Conservation (phyloP, 1,284 basidiomycete genomes). For the Ustilago esculenta region DNA sequence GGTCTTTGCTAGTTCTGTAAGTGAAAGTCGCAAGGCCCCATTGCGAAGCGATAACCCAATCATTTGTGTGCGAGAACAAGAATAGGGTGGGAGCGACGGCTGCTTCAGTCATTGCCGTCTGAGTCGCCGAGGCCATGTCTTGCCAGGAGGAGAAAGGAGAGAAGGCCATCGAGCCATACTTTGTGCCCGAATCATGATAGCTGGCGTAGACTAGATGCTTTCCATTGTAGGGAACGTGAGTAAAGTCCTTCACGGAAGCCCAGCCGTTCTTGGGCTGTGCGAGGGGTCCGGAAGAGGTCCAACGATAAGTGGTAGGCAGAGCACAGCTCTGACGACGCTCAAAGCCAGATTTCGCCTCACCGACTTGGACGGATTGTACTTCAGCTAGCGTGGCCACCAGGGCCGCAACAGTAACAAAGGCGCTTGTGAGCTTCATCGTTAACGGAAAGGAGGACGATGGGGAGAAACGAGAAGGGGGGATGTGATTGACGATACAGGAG, state of each 20-base stretch:
- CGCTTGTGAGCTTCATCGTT: constrained; percentile 18
- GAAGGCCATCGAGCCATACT: constrained; percentile 38
- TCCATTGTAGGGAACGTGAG: constrained; percentile 37
- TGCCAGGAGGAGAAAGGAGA: constrained; percentile 23
- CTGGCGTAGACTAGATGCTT: constrained; percentile 29
- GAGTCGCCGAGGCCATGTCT: constrained; percentile 27
- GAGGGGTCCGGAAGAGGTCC: constrained; percentile 26
- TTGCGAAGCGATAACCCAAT: constrained; percentile 27
- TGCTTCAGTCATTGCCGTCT: constrained; percentile 10
- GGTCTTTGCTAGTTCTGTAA: constrained; percentile 20
- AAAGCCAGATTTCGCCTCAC: background rate
- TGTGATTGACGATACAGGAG: no score
- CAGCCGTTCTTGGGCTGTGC: constrained; percentile 26
- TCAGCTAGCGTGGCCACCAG: constrained; percentile 22
- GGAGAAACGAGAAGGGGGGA: background rate
- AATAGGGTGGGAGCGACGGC: constrained; percentile 30
- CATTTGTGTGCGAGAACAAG: constrained; percentile 13
- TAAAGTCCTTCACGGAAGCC: constrained; percentile 29
- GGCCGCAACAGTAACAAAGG: constrained; percentile 13
- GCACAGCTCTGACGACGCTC: constrained; percentile 24
- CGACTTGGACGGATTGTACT: no score
- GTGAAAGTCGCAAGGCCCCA: constrained; percentile 14
- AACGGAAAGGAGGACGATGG: background rate
- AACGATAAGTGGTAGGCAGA: constrained; percentile 22
- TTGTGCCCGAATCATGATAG: constrained; percentile 8